These are phyloP conservation scores for Sutorius eximius DNA, from an alignment of 1,284 basidiomycete genomes.

Conservation along the genomic window DNA sequence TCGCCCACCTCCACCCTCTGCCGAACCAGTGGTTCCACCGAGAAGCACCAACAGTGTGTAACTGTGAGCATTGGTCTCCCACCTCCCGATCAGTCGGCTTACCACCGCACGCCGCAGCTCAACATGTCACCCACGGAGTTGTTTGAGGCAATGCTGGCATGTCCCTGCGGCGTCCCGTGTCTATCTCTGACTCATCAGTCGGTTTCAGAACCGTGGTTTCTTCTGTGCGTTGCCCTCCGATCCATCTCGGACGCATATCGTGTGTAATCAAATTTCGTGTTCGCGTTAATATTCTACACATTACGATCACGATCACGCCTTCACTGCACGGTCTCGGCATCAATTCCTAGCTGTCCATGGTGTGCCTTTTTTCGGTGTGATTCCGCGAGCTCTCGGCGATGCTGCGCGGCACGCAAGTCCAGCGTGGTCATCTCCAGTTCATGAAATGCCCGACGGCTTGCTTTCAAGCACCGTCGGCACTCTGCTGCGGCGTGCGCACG, in stretches of 20 bases:
- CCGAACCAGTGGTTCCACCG: slow-evolving; percentile 44
- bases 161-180: slow-evolving; percentile 23
- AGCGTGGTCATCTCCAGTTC: slow-evolving; percentile 60
- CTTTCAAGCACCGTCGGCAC: slow-evolving; percentile 43
- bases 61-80: slow-evolving; percentile 43
- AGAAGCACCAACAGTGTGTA: slow-evolving; percentile 57
- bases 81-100: slow-evolving; percentile 11
- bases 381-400: slow-evolving; percentile 54
- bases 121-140: slow-evolving; percentile 67
- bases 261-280: slow-evolving; percentile 67
- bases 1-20: slow-evolving; percentile 58
- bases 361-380: slow-evolving; percentile 61
- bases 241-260: slow-evolving; percentile 70
- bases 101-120: slow-evolving; percentile 45
- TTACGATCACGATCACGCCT: slow-evolving; percentile 29
- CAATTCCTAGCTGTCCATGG: slow-evolving; percentile 57
- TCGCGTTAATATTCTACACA: slow-evolving; percentile 25
- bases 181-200: slow-evolving; percentile 13
- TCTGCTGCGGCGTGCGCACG: slow-evolving; percentile 43
- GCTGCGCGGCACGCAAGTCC: slow-evolving; percentile 58
- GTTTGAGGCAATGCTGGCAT: slow-evolving; percentile 78
- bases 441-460: slow-evolving; percentile 50
- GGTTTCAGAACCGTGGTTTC: slow-evolving; percentile 58
- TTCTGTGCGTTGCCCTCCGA: slow-evolving; percentile 76
- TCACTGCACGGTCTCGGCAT: slow-evolving; percentile 34